These are phyloP conservation scores for Metschnikowia colocasiae DNA, from an alignment of 805 yeast genomes.

Conservation along the genomic window DNA sequence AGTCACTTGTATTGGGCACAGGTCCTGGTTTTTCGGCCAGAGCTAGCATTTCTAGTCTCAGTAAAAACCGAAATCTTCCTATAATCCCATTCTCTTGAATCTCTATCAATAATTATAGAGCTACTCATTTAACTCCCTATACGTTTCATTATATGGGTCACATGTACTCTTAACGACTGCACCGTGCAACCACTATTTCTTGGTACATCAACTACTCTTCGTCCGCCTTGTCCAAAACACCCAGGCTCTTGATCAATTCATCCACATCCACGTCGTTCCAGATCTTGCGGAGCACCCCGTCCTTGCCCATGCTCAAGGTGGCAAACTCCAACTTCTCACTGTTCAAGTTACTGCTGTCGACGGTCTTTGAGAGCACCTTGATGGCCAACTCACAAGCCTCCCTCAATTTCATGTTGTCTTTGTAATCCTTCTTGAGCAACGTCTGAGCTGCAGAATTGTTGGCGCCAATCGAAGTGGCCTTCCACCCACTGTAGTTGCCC, in stretches of 20 bases:
- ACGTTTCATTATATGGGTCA: background rate
- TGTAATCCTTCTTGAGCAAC: conserved; percentile 88
- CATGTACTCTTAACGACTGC: background rate
- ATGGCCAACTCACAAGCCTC: conserved; percentile 87
- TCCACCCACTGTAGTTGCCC: conserved; percentile 98
- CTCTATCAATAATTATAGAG: background rate
- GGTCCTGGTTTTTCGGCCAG: no score
- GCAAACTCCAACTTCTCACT: conserved; percentile 93
- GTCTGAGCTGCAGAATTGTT: conserved; percentile 97
- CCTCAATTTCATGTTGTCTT: conserved; percentile 65
- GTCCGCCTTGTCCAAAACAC: conserved; percentile 48
- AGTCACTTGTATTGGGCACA: no score
- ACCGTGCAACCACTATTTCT: background rate
- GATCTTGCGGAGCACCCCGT: conserved; percentile 60
- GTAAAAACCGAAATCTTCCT: background rate
- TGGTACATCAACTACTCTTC: conserved; percentile 14
- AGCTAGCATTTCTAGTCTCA: background rate
- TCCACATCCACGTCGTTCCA: conserved; percentile 82
- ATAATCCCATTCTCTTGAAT: background rate
- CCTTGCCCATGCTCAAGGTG: conserved; percentile 55
- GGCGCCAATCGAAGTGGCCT: conserved; percentile 95
- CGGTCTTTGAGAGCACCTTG: conserved; percentile 88
- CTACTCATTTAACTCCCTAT: background rate
- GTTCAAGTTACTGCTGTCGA: conserved; percentile 81
- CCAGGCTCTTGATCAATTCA: conserved; percentile 63